These are phyloP conservation scores for thale cress (Arabidopsis thaliana) DNA, from an alignment of 345 rosid genomes.

Conservation along the genomic window DNA sequence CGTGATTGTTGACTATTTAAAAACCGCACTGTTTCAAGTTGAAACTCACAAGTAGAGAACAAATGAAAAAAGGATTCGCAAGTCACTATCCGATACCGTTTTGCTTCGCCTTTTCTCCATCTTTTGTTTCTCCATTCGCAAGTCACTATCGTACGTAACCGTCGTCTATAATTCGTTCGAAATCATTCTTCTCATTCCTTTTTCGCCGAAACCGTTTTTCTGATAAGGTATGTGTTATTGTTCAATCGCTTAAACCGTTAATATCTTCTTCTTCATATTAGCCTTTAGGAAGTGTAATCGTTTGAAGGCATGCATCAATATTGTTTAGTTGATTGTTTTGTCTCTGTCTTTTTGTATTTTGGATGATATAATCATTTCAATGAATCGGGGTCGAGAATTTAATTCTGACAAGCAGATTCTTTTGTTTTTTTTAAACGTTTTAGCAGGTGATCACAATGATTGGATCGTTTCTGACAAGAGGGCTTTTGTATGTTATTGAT, in stretches of 20 bases:
- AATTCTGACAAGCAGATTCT: background rate
- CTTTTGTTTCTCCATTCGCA: background rate
- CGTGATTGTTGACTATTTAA: background rate
- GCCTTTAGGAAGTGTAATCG: too few relatives aligned
- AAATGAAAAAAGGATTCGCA: slow-evolving; percentile 45
- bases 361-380: background rate
- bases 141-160: slow-evolving; percentile 43
- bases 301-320: too few relatives aligned
- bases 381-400: background rate
- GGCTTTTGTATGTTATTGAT: slow-evolving; percentile 51
- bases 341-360: background rate
- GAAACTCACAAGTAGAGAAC: slow-evolving; percentile 33
- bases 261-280: too few relatives aligned
- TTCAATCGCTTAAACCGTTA: too few relatives aligned
- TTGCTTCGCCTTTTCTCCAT: too few relatives aligned
- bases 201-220: too few relatives aligned
- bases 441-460: slow-evolving; percentile 50
- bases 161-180: slow-evolving; percentile 17
- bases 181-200: too few relatives aligned
- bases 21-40: slow-evolving; percentile 33
- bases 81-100: slow-evolving; percentile 44
- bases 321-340: too few relatives aligned
- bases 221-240: too few relatives aligned
- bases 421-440: background rate
- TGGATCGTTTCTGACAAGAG: slow-evolving; percentile 62